Base-by-base conservation (phyloP, 1,284 basidiomycete genomes). In the Pholiota adiposa region DNA sequence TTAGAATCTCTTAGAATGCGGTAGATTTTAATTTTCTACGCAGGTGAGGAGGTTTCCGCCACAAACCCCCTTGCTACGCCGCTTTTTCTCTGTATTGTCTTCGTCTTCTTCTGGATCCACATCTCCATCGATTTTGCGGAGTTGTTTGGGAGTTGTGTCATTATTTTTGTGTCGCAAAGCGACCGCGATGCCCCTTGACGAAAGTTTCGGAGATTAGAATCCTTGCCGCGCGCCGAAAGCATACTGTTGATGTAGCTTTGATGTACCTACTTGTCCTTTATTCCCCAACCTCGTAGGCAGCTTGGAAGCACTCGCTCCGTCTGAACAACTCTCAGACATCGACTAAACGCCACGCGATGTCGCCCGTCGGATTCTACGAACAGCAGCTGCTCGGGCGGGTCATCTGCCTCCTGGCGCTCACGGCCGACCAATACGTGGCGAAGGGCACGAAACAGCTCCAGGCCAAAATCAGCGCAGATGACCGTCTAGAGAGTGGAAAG, bases 351-450 rank as follows among this genome's bases (percentile, higher is more conserved):
- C n/a, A n/a, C n/a, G n/a, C 4, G 40, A 29, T 56, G 54, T 9
- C 54, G 48, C 23, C 54, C 25, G 19, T 50, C 19, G 54, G 54
- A 56, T 67, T 67, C 55, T 67, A 67, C 56, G 65, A 67, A 44
- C 18, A 46, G 19, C 63, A 65, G 44, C 60, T 67, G 4, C 25
- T 65, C 25, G 34, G 59, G 12, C 57, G 61, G 3, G 54, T 61
- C n/a, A 70, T 82, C 51, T 87, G 84, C 63, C 50, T 77, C 36
- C 49, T 80, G 49, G 76, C 81, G 33, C 70, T 86, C 9, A 58
- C 82, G 18, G 58, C 83, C 16, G 85, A 88, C 60, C 77, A 76
- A 36, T 74, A 81, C 58, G 65, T 79, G 19, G 75, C 79, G 50
- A 60, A 57, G 25, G 51, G 49, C 6, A 70, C 70, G 62, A 72